Conservation (phyloP, 2,329 filamentous ascomycete genomes). For the Venturia aucupariae region DNA sequence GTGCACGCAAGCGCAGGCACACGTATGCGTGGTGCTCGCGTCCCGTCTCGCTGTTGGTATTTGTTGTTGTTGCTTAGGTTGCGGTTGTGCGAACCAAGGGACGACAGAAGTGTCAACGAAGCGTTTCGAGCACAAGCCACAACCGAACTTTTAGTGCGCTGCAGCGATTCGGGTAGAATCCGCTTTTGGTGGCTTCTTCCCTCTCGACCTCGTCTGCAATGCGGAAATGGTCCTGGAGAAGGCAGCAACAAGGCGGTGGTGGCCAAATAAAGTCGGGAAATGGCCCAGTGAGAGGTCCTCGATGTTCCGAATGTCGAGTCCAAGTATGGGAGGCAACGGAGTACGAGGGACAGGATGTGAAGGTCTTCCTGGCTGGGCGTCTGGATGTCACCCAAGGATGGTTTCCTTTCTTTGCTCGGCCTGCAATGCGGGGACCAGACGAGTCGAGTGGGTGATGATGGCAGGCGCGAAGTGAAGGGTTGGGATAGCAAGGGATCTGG, state of each 20-base stretch:
- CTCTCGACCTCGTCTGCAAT: background rate
- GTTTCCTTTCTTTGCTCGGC: background rate
- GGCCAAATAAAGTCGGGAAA: background rate
- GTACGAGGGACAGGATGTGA: background rate
- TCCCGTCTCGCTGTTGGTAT: background rate
- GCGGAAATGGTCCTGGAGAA: background rate
- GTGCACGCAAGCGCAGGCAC: background rate
- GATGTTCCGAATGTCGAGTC: too few relatives aligned
- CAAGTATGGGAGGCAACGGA: background rate
- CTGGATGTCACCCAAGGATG: background rate
- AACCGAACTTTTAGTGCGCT: conserved; percentile 1
- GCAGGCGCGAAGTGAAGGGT: background rate
- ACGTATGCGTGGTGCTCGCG: background rate
- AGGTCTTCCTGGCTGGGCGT: background rate
- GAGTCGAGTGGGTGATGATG: background rate
- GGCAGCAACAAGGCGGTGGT: background rate
- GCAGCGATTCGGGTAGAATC: conserved; percentile 2
- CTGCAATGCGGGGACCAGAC: background rate
- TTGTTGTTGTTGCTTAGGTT: background rate
- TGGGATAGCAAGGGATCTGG: background rate
- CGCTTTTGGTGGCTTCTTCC: conserved; percentile 1
- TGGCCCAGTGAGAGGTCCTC: background rate
- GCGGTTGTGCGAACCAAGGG: background rate
- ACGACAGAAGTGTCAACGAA: background rate
- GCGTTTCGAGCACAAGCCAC: conserved; percentile 3